Evolutionary conservation across 1,284 basidiomycete genomes (phyloP).

Genomic region (Entoloma clypeatum): DNA sequence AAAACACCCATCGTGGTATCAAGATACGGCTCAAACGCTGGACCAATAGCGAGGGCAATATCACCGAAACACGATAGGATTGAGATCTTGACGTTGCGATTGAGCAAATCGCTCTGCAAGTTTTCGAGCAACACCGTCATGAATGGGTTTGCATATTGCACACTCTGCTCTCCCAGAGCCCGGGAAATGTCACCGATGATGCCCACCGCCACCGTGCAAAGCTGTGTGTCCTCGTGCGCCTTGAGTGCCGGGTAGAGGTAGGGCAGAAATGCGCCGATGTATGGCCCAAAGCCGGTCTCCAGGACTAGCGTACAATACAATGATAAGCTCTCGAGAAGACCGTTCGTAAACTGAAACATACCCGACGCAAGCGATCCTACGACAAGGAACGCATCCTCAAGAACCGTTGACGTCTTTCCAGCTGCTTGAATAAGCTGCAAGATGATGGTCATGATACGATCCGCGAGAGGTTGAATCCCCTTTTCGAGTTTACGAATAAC

Average conservation of each 20-base stretch:
- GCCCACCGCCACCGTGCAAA: constrained; percentile 94
- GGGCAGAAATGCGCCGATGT: constrained; percentile 87
- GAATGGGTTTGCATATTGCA: constrained; percentile 82
- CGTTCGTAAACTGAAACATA: constrained; percentile 24
- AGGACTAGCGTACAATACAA: constrained; percentile 49
- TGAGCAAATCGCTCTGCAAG: constrained; percentile 86
- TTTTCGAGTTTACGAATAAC: constrained; percentile 81
- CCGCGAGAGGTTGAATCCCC: constrained; percentile 86
- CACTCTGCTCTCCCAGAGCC: constrained; percentile 81
- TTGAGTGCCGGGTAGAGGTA: constrained; percentile 89
- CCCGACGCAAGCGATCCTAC: constrained; percentile 86
- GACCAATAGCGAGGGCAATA: constrained; percentile 90
- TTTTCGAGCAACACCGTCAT: constrained; percentile 92
- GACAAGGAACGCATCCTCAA: constrained; percentile 96
- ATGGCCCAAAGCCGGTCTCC: constrained; percentile 83
- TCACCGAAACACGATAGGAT: constrained; percentile 97
- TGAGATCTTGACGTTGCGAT: constrained; percentile 94
- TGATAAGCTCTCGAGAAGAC: background rate
- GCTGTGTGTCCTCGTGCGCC: constrained; percentile 91
- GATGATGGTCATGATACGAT: constrained; percentile 93
- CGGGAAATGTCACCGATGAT: constrained; percentile 95
- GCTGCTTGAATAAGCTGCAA: constrained; percentile 84
- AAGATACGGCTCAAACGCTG: constrained; percentile 86
- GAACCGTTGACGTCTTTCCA: constrained; percentile 90
- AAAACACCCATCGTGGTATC: constrained; percentile 90